Conservation (phyloP, 331 rosid genomes). For the Pyrus hybrid region DNA sequence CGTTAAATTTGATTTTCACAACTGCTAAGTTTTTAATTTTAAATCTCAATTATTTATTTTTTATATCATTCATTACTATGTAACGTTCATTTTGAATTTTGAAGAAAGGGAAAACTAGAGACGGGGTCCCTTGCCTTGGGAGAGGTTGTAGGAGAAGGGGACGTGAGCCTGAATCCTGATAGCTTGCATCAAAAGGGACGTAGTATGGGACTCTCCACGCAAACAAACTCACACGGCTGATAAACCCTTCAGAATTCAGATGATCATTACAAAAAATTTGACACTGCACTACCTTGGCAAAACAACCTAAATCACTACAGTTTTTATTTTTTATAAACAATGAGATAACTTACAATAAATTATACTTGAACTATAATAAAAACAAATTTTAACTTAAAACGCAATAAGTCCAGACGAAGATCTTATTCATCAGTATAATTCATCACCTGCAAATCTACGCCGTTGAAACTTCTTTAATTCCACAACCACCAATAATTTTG, state of each 20-base stretch:
- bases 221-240: neutral
- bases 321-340: too few species aligned
- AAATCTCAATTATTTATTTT: too few species aligned
- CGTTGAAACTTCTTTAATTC: neutral
- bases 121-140: neutral
- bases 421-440: too few species aligned
- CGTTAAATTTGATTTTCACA: too few species aligned
- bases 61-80: too few species aligned
- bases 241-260: neutral
- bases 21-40: neutral
- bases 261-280: slow-evolving; percentile 1
- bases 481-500: neutral
- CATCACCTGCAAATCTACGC: too few species aligned
- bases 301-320: neutral
- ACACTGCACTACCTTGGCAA: neutral
- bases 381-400: too few species aligned
- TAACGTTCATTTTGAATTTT: neutral
- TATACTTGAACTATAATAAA: too few species aligned
- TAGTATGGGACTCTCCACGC: neutral
- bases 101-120: neutral
- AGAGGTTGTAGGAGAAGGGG: neutral
- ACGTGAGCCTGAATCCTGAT: too few species aligned
- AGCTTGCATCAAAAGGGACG: slow-evolving; percentile 11
- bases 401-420: too few species aligned
- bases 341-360: too few species aligned